A percentile compares a stretch with the other conserved stretches of the same genome.
phyloP scores from a whole-genome alignment of 441 rosid species.

The Corymbia citriodora region DNA sequence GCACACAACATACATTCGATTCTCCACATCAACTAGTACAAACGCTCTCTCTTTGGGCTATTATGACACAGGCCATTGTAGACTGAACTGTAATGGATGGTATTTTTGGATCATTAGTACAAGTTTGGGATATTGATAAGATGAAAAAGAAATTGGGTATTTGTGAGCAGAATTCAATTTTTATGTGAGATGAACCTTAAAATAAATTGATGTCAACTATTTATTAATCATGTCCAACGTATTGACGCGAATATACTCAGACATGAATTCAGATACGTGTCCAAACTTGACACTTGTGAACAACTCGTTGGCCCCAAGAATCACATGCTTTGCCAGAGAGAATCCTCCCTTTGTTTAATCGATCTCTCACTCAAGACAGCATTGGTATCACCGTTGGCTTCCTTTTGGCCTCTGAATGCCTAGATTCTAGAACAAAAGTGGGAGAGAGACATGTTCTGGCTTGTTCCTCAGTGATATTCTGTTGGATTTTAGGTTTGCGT shows the following conservation, averaged over 20 bases:
- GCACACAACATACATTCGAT: neutral
- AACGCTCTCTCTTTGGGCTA: neutral
- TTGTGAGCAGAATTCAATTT: neutral
- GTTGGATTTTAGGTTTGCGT: too few species aligned
- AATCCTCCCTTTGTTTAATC: neutral
- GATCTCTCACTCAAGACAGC: neutral
- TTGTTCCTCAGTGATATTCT: too few species aligned
- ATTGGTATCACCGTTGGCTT: too few species aligned
- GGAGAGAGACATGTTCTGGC: too few species aligned
- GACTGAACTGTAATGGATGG: too few species aligned
- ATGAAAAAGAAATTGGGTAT: too few species aligned
- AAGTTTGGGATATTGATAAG: neutral
- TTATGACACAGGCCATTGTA: rapidly evolving
- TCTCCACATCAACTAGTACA: neutral
- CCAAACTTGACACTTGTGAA: neutral
- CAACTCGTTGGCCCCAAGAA: neutral
- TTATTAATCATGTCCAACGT: neutral
- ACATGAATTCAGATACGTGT: neutral
- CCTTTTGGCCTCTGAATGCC: too few species aligned
- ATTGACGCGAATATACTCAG: neutral
- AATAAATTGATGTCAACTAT: neutral
- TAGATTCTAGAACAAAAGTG: too few species aligned
- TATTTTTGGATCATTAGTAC: too few species aligned
- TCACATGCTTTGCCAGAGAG: neutral
- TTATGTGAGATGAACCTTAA: neutral